Percentiles rank a stretch among this genome's conserved stretches.
phyloP scores from a whole-genome alignment of 176 grass and related monocot genomes.

The Oryza coarctata region DNA sequence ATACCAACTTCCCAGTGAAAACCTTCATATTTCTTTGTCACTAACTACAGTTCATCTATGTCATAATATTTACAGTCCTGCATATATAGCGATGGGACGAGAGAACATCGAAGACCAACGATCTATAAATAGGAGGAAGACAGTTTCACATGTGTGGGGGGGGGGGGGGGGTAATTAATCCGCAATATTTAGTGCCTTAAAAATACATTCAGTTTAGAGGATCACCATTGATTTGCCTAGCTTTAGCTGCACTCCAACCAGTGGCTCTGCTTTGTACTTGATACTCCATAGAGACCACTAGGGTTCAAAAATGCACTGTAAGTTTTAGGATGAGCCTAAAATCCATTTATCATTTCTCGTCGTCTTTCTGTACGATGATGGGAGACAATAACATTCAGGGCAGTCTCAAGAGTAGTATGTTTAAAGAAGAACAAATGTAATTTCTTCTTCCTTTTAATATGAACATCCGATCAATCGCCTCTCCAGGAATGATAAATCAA shows the following conservation, averaged over 20 bases:
- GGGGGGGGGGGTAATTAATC: slow-evolving; percentile 16
- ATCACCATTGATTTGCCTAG: neutral
- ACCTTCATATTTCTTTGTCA: slow-evolving; percentile 22
- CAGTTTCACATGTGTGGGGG: slow-evolving; percentile 19
- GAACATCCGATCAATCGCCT: slow-evolving; percentile 41
- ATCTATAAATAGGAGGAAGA: slow-evolving; percentile 22
- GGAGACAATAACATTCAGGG: neutral
- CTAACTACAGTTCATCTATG: neutral
- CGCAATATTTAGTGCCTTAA: neutral
- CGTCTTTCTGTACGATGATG: neutral
- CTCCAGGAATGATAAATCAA: slow-evolving; percentile 42
- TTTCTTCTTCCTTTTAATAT: slow-evolving; percentile 32
- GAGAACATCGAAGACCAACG: slow-evolving; percentile 2
- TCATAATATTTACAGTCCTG: neutral
- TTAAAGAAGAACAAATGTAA: slow-evolving; percentile 43
- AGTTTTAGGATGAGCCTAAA: neutral
- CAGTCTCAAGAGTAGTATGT: neutral
- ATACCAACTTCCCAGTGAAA: slow-evolving; percentile 12
- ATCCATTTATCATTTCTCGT: neutral
- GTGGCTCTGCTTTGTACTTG: neutral
- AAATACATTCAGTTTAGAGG: neutral
- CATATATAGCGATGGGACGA: slow-evolving; percentile 8
- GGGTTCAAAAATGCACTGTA: neutral
- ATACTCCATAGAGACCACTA: neutral
- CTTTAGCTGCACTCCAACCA: neutral